A percentile compares a stretch with the other conserved stretches of the same genome.
These are phyloP conservation scores for Blepharisma stoltei DNA, from an alignment of 73 alveolate species.

Conservation along the genomic window DNA sequence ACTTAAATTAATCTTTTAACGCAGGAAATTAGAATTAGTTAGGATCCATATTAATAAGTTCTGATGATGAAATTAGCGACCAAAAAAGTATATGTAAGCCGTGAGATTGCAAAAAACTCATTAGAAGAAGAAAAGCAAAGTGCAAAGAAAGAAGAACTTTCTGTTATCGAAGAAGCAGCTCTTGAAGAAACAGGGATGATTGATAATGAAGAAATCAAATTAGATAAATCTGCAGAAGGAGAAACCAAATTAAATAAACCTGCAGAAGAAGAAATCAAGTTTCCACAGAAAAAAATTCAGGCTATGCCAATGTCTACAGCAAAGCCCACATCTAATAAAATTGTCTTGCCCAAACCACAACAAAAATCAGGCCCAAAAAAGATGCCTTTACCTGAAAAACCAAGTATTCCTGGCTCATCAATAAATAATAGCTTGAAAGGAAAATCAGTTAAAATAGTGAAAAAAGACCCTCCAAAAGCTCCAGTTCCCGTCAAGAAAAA, in stretches of 20 bases:
- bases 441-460: slow-evolving; percentile 17
- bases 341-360: not conserved
- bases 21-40: too few relatives aligned
- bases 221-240: too few relatives aligned
- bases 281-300: too few relatives aligned
- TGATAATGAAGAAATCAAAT: too few relatives aligned
- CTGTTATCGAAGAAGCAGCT: not conserved
- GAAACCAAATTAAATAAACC: too few relatives aligned
- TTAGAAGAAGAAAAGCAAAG: slow-evolving; percentile 2
- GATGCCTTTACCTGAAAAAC: not conserved
- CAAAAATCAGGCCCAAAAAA: not conserved
- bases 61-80: slow-evolving; percentile 15
- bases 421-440: not conserved
- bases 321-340: not conserved
- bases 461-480: slow-evolving; percentile 4
- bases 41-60: not conserved
- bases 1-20: too few relatives aligned
- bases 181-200: too few relatives aligned
- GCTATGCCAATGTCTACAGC: too few relatives aligned
- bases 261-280: too few relatives aligned
- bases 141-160: not conserved
- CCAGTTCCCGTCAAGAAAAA: slow-evolving; percentile 7
- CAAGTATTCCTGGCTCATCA: slow-evolving; percentile 3
- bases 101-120: not conserved
- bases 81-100: slow-evolving; percentile 21